Evolutionary conservation across 345 rosid species (phyloP), one percentile per base, ranked within the genome.

Genomic region (Raphanus sativus): DNA sequence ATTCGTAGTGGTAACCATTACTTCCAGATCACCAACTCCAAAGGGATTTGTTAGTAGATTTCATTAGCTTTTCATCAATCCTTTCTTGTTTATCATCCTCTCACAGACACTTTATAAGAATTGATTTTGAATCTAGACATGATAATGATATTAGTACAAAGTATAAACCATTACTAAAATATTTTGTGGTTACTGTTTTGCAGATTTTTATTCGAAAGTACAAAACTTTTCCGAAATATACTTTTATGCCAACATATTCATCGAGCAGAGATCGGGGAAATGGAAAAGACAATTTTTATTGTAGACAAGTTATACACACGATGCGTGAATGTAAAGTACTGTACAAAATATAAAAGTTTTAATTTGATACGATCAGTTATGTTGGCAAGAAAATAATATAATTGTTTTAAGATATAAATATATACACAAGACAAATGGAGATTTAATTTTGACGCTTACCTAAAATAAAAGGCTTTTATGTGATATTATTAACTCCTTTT

Each of bases 401-500:
- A 56, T 13, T 48, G 16, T 29, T 45, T 5, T 28, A 4, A 55
- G 5, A 21, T 33, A 29, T 8, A 15, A 2, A 45, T 10, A 26
- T 21, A 26, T 26, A 28, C 42, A 12, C 62, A 62, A 52, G 64
- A 63, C 65, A 62, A 5, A 38, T 29, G 40, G 24, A 26, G 6
- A 28, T 63, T 29, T 52, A 54, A 7, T 54, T 34, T 63, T 63
- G 75, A 62, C 70, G 45, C 62, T 0, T 56, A 45, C 72, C 24
- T 29, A 56, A 26, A 17, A 34, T 8, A 50, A 2, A 12, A 63
- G 2, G 70, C 6, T 36, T 62, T 76, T 50, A 4, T 63, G 55
- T 11, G 70, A 54, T 36, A 15, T 21, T 21, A 11, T 66, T 25
- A 40, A 6, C 28, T 62, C 6, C 21, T 59, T 60, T 28, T 28